Conservation (phyloP, 2,329 filamentous ascomycete species). For the Tolypocladium nubicola region DNA sequence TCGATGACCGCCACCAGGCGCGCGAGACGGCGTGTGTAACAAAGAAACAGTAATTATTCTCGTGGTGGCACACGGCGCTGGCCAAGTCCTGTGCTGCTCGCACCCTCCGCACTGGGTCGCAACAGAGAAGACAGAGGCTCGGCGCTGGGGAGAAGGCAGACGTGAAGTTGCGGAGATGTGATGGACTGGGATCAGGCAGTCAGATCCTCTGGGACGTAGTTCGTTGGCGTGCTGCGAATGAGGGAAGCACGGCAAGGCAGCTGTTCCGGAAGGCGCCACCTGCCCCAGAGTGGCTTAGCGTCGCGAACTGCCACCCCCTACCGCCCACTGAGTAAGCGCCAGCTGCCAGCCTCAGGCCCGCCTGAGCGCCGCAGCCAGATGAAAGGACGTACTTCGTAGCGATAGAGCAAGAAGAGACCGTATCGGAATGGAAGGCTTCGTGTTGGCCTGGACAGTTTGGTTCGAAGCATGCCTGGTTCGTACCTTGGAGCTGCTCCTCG, state of each 20-base stretch:
- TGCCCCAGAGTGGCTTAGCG: slow-evolving; percentile 3
- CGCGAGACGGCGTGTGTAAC: neutral
- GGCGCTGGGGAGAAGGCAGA: neutral
- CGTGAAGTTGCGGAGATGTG: neutral
- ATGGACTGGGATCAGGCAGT: neutral
- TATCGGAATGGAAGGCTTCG: too few species aligned
- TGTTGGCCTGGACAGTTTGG: neutral
- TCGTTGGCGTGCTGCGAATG: neutral
- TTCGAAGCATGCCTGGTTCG: neutral
- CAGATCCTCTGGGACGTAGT: neutral
- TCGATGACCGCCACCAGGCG: neutral
- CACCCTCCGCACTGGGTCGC: neutral
- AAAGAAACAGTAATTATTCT: neutral
- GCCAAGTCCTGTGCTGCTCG: neutral
- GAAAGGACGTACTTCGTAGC: neutral
- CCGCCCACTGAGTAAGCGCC: neutral
- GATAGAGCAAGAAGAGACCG: neutral
- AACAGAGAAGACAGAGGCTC: neutral
- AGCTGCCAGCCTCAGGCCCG: too few species aligned
- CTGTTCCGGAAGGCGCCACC: neutral
- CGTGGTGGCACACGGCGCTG: neutral
- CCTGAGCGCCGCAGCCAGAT: too few species aligned
- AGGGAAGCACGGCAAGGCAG: neutral
- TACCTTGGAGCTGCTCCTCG: slow-evolving; percentile 1
- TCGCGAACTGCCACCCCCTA: neutral